Evolutionary conservation across 139 green algal species (phyloP).

Genomic region (Picochlorum sp.): DNA sequence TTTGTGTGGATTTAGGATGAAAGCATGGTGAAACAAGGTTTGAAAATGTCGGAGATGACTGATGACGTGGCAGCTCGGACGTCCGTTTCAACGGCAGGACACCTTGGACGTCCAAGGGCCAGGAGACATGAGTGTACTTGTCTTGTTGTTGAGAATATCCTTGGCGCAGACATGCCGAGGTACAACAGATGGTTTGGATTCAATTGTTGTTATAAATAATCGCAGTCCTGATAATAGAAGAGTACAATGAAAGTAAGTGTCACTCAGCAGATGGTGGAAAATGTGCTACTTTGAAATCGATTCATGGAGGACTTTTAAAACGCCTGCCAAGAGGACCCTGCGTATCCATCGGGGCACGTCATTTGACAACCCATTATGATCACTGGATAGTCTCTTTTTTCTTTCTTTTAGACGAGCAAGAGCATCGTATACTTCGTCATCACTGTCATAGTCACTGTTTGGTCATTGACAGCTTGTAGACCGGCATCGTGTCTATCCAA

Average conservation of each 20-base stretch:
- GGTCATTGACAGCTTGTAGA: neutral
- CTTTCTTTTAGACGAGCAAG: neutral
- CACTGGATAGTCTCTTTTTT: neutral
- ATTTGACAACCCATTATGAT: no score
- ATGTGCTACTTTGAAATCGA: neutral
- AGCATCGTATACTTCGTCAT: constrained; percentile 6
- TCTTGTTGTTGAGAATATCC: neutral
- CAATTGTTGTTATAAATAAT: neutral
- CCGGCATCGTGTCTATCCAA: neutral
- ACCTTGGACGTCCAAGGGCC: neutral
- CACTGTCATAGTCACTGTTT: constrained; percentile 4
- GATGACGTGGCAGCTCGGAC: neutral
- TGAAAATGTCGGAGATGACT: neutral
- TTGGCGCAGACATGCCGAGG: neutral
- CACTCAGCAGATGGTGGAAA: no score
- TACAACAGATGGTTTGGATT: neutral
- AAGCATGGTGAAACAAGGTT: neutral
- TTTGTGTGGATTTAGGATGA: neutral
- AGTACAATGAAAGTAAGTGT: no score
- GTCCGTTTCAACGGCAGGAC: neutral
- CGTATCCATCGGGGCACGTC: neutral
- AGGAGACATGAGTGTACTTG: neutral
- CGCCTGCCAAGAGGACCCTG: constrained; percentile 4
- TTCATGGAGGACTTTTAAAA: constrained; percentile 9
- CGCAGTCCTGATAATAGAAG: neutral